phyloP scores from a whole-genome alignment of 352 stramenopile species.

The Peronosclerospora sorghi region DNA sequence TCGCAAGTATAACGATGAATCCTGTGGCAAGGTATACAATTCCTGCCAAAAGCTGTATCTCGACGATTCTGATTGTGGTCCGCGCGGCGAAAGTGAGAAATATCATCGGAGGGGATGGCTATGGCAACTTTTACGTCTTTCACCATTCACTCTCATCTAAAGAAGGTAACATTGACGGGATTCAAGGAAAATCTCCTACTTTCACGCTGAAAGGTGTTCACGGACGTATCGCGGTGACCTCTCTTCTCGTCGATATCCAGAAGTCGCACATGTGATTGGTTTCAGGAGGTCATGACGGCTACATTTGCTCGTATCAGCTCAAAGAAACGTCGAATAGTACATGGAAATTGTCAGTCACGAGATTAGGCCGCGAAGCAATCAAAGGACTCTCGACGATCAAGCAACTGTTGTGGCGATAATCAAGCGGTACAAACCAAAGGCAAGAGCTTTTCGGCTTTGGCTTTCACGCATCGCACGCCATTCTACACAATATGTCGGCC shows the following conservation, averaged over 20 bases:
- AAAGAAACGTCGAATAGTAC: conserved; percentile 7
- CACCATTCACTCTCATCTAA: conserved; percentile 15
- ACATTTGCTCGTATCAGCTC: conserved; percentile 52
- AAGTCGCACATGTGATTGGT: conserved; percentile 21
- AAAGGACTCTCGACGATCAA: conserved; percentile 74
- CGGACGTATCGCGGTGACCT: conserved; percentile 57
- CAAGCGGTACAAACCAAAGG: not conserved
- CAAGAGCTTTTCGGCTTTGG: conserved; percentile 69
- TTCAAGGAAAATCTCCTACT: conserved; percentile 4
- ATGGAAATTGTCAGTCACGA: conserved; percentile 22
- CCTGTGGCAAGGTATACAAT: conserved; percentile 41
- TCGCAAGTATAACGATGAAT: conserved; percentile 11
- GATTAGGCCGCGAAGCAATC: conserved; percentile 52
- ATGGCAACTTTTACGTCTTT: conserved; percentile 63
- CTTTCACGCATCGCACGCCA: conserved; percentile 61
- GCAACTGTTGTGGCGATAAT: conserved; percentile 31
- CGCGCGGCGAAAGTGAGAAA: conserved; percentile 22
- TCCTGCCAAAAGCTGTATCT: conserved; percentile 45
- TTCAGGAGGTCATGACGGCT: conserved; percentile 73
- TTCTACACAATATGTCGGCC: conserved; percentile 63
- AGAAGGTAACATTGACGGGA: not conserved
- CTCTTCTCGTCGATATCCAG: conserved; percentile 23
- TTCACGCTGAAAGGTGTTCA: conserved; percentile 43
- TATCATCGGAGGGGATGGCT: conserved; percentile 60
- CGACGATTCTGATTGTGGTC: conserved; percentile 42